These are phyloP conservation scores for Ophiobolus disseminans DNA, from an alignment of 2,329 filamentous ascomycete genomes.

Conservation along the genomic window DNA sequence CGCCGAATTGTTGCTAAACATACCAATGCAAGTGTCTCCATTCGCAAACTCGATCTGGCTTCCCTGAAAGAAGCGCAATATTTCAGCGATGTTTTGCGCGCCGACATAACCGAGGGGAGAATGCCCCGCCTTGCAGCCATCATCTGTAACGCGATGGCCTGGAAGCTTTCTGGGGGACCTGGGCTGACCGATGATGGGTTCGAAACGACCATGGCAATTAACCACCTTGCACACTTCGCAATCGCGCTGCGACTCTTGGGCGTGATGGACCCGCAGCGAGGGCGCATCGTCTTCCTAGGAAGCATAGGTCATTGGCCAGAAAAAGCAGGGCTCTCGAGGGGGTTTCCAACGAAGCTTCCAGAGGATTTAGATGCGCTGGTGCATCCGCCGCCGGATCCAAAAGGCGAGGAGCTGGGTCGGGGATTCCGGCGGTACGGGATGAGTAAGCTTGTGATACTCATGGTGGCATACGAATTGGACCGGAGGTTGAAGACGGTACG, in stretches of 20 bases:
- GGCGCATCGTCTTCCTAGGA: slow-evolving; percentile 28
- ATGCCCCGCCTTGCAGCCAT: slow-evolving; percentile 22
- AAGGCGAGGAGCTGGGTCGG: slow-evolving; percentile 43
- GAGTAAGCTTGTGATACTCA: slow-evolving; percentile 52
- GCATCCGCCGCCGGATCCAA: slow-evolving; percentile 40
- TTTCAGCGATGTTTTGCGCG: slow-evolving; percentile 16
- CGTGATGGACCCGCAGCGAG: slow-evolving; percentile 14
- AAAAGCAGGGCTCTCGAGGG: slow-evolving; percentile 44
- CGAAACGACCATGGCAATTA: slow-evolving; percentile 24
- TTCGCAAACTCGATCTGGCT: slow-evolving; percentile 27
- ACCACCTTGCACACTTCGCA: slow-evolving; percentile 27
- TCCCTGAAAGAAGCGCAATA: slow-evolving; percentile 14
- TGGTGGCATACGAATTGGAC: slow-evolving; percentile 53
- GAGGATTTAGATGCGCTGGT: slow-evolving; percentile 47
- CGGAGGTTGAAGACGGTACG: slow-evolving; percentile 38
- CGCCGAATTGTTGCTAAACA: slow-evolving; percentile 14
- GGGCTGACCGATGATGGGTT: slow-evolving; percentile 24
- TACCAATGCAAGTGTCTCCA: slow-evolving; percentile 10
- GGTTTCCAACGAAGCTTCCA: slow-evolving; percentile 44
- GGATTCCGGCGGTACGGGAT: slow-evolving; percentile 56
- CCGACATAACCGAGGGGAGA: slow-evolving; percentile 12
- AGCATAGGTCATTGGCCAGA: slow-evolving; percentile 50
- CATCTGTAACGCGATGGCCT: slow-evolving; percentile 33
- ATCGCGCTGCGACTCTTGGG: slow-evolving; percentile 22
- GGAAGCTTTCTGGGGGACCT: slow-evolving; percentile 18